Base-by-base conservation (phyloP, 2,329 filamentous ascomycete species). In the Verticillium albo-atrum region DNA sequence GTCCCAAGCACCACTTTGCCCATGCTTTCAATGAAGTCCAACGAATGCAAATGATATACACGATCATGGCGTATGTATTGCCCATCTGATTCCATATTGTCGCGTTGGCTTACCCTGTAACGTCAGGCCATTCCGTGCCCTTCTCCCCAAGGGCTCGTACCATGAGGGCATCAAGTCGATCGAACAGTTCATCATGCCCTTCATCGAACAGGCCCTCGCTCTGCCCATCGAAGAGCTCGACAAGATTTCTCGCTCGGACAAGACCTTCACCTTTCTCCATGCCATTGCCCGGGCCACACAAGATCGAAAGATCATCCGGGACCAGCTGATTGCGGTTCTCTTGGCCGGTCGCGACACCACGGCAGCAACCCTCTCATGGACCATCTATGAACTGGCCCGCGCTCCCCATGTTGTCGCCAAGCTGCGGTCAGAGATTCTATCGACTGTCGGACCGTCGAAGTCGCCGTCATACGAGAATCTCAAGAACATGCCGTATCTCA, bases 211-310 rank as follows among this genome's bases (percentile, higher is more conserved):
- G 47, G 82, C 88, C 0, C 79, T 92, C 6, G 77, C 79, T 1
- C 77, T 92, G 37, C 82, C 84, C 0, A 79, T 81, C 0, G 81
- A 82, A 12, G 89, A 92, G 68, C 81, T 92, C 2, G 85, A 89
- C 63, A 84, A 88, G 64, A 86, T 89, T 65, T 85, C 83, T 51
- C 89, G 87, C 65, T 83, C 83, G 1, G 87, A 88, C 68, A 78
- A 82, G 66, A 79, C 80, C 54, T 89, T 90, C 67, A 92, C 88
- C 1, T 92, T 94, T 74, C 80, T 93, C n/a, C 88, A 93, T 70
- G 88, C 88, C 57, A 82, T 94, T 12, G 89, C 89, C 17, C 80
- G 80, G 15, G 88, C 87, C 71, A 93, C 90, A 0, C 83, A 87
- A 14, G 77, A 83, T 58, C 75, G 76, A 1, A 79, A 79, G 35